Evolutionary conservation across 1,284 basidiomycete genomes (phyloP).

Genomic region (Malassezia equina): DNA sequence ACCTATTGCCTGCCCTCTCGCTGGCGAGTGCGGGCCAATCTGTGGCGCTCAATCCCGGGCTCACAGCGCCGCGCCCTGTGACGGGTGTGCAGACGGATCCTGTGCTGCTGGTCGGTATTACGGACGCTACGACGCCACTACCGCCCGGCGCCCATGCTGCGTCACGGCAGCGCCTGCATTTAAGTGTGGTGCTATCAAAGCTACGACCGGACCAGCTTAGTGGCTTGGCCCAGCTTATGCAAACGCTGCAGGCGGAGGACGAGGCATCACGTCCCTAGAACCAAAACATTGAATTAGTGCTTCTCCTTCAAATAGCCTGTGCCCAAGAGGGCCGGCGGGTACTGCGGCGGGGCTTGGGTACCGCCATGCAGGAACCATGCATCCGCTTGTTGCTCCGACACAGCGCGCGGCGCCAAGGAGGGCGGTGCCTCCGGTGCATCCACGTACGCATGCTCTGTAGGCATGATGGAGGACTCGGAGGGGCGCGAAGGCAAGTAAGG

Average conservation of each 20-base stretch:
- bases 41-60: constrained; percentile 11
- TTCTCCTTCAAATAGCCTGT: not conserved
- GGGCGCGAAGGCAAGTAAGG: not conserved
- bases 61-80: constrained; percentile 29
- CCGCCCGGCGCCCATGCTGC: constrained; percentile 1
- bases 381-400: not conserved
- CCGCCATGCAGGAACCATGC: constrained; percentile 11
- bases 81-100: constrained; percentile 33
- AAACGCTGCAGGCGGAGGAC: constrained; percentile 34
- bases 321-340: not conserved
- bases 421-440: constrained; percentile 3
- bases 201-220: constrained; percentile 37
- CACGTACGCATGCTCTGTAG: not conserved
- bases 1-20: constrained; percentile 31
- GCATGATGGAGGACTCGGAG: not conserved
- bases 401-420: not conserved
- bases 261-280: not conserved
- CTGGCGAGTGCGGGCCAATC: constrained; percentile 20
- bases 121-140: constrained; percentile 21
- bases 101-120: constrained; percentile 42
- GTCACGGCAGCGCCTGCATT: constrained; percentile 36
- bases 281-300: too few relatives aligned
- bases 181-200: constrained; percentile 39
- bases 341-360: not conserved
- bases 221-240: constrained; percentile 40